A percentile compares a stretch with the other conserved stretches of the same genome.
Conservation (phyloP, 2,329 filamentous ascomycete genomes). For the Xylaria sp. region DNA sequence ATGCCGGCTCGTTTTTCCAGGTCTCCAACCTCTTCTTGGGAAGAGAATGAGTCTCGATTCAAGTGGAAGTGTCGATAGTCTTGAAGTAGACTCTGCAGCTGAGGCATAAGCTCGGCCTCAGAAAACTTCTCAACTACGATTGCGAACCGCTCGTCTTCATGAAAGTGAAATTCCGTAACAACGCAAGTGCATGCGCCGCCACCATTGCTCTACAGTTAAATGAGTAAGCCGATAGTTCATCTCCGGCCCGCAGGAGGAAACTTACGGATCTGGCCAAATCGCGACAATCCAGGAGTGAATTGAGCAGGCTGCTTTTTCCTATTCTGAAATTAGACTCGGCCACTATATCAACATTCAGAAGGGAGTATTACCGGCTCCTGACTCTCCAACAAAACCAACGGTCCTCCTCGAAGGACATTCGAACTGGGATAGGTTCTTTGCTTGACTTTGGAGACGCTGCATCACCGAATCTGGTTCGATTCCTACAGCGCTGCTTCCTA, state of each 20-base stretch:
- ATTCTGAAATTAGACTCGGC: background rate
- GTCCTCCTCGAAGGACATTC: constrained; percentile 53
- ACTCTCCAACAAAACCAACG: constrained; percentile 61
- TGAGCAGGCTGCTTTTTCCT: constrained; percentile 63
- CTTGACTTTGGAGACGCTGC: constrained; percentile 49
- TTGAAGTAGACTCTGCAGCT: constrained; percentile 52
- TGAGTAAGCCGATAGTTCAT: background rate
- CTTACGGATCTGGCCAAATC: constrained; percentile 58
- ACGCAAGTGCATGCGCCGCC: constrained; percentile 61
- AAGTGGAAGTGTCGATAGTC: constrained; percentile 54
- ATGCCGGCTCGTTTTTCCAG: constrained; percentile 49
- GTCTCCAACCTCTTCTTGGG: constrained; percentile 42
- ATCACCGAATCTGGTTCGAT: constrained; percentile 55
- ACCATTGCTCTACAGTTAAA: constrained; percentile 53
- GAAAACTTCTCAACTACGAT: constrained; percentile 53
- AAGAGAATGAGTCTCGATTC: constrained; percentile 34
- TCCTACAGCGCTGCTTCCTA: constrained; percentile 53
- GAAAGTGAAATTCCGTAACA: constrained; percentile 59
- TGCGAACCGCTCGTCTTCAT: constrained; percentile 48
- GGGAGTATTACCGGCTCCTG: constrained; percentile 55
- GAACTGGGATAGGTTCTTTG: constrained; percentile 51
- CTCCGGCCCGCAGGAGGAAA: constrained; percentile 6
- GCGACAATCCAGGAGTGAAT: constrained; percentile 57
- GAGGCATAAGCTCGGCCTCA: constrained; percentile 48
- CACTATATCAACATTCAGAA: background rate